Evolutionary conservation across 2,329 filamentous ascomycete genomes (phyloP).

Genomic region (Trichothecium sympodiale): DNA sequence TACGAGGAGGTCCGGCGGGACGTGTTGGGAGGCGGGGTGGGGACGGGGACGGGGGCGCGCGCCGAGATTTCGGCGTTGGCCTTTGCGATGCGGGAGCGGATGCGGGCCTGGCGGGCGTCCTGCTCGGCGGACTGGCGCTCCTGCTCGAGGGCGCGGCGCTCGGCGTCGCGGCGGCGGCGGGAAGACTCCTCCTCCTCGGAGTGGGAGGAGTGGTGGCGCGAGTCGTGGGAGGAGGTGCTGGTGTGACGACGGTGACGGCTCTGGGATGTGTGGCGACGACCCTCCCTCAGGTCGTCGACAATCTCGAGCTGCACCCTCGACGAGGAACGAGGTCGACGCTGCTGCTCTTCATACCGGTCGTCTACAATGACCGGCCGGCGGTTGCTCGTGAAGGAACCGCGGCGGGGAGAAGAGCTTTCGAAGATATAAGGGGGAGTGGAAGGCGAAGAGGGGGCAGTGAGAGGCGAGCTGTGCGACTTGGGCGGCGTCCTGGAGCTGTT

Average conservation of each 20-base stretch:
- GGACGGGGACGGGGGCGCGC: conserved; percentile 20
- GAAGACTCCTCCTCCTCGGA: conserved; percentile 15
- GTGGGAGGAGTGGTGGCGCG: conserved; percentile 17
- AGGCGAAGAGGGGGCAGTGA: conserved; percentile 29
- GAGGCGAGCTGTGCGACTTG: conserved; percentile 25
- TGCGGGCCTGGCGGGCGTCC: conserved; percentile 13
- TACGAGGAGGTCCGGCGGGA: conserved; percentile 9
- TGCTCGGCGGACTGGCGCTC: conserved; percentile 15
- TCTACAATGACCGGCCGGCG: conserved; percentile 26
- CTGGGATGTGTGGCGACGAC: conserved; percentile 4
- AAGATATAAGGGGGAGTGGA: conserved; percentile 14
- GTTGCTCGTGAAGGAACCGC: conserved; percentile 10
- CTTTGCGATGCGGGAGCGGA: conserved; percentile 23
- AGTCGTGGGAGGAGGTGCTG: conserved; percentile 23
- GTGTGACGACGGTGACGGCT: conserved; percentile 23
- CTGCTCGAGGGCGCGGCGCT: conserved; percentile 2
- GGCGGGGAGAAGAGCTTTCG: conserved; percentile 12
- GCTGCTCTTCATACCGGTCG: conserved; percentile 16
- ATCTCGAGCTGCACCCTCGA: conserved; percentile 14
- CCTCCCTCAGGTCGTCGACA: conserved; percentile 14
- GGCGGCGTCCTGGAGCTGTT: conserved; percentile 34
- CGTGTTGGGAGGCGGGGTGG: conserved; percentile 10
- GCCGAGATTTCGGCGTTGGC: conserved; percentile 31
- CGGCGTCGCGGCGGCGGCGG: conserved; percentile 11
- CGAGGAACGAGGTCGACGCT: conserved; percentile 2